Evolutionary conservation across 306 rosid species (phyloP).

Genomic region (Ormosia semicastrata): DNA sequence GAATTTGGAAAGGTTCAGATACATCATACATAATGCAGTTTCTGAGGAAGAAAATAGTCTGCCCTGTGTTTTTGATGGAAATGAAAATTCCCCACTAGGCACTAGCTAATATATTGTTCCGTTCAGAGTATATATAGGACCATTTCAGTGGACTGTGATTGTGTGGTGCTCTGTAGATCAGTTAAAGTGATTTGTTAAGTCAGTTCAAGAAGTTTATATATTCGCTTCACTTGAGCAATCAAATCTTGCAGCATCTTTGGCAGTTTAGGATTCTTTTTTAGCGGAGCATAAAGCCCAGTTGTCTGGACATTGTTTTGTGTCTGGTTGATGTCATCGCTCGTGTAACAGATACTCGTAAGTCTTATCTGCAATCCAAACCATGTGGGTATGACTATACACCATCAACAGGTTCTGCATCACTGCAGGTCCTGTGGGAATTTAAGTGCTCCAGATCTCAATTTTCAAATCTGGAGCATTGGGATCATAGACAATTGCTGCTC

Average conservation of each 20-base stretch:
- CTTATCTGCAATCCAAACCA: not conserved
- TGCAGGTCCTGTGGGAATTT: constrained; percentile 16
- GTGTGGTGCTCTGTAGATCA: constrained; percentile 25
- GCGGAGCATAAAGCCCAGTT: constrained; percentile 8
- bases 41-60: constrained; percentile 20
- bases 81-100: constrained; percentile 17
- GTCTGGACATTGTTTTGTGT: constrained; percentile 24
- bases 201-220: constrained; percentile 24
- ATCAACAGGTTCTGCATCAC: constrained; percentile 14
- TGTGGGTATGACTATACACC: not conserved
- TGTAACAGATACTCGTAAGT: not conserved
- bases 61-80: constrained; percentile 23
- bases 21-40: constrained; percentile 24
- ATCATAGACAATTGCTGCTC: constrained; percentile 19
- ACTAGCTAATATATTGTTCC: constrained; percentile 1
- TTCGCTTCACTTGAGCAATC: constrained; percentile 29
- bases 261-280: constrained; percentile 12
- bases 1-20: constrained; percentile 30
- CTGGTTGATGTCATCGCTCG: not conserved
- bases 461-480: constrained; percentile 30
- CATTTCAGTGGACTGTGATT: constrained; percentile 18
- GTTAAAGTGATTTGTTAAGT: constrained; percentile 28
- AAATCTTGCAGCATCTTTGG: constrained; percentile 12
- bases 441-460: constrained; percentile 7
- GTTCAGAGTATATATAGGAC: constrained; percentile 22